Evolutionary conservation across 768 basidiomycete genomes (phyloP), one percentile per base, ranked within the genome.

Genomic region (Auriscalpium orientale): DNA sequence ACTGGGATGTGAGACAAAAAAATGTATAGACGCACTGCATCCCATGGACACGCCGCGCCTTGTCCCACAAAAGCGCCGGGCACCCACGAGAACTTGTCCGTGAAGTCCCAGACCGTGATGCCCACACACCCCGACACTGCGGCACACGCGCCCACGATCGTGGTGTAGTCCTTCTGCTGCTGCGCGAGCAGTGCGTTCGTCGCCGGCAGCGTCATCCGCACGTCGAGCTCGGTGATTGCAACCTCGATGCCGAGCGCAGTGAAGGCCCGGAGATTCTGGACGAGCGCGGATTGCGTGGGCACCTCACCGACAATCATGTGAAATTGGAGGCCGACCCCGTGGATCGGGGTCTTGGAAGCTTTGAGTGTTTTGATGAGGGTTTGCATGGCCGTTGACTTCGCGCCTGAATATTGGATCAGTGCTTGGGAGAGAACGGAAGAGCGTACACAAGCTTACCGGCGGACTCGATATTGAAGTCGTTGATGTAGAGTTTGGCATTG

Each of bases 141-240:
- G 57, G 75, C 73, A 64, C 84, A 86, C 12, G 81, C 79, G 20
- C 66, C 57, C 53, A 85, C 74, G 44, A 84, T 77, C 22, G 72
- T 75, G 66, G 76, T 67, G 61, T 84, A 86, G 64, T 86, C 83
- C 57, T 69, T 71, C 64, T 77, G 70, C 63, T 86, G 83, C 64
- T 84, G 81, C 33, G 68, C 71, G 36, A 80, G 71, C 36, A 77
- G 69, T 0, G 76, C 76, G 10, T 66, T 58, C 3, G 80, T 81
- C 12, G 70, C 74, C 13, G 83, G 83, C 12, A 80, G 70, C 8
- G 73, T 74, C 74, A 84, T 82, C 48, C 84, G 74, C 61, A 81
- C 81, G 63, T 87, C 84, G 49, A 87, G 76, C 65, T 85, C 85
- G 2, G 85, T 87, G 59, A 85, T 78, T 10, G 83, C 84, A 22